These are phyloP conservation scores for Paecilomyces dactylethromorphus DNA, from an alignment of 2,329 filamentous ascomycete genomes.

Conservation along the genomic window DNA sequence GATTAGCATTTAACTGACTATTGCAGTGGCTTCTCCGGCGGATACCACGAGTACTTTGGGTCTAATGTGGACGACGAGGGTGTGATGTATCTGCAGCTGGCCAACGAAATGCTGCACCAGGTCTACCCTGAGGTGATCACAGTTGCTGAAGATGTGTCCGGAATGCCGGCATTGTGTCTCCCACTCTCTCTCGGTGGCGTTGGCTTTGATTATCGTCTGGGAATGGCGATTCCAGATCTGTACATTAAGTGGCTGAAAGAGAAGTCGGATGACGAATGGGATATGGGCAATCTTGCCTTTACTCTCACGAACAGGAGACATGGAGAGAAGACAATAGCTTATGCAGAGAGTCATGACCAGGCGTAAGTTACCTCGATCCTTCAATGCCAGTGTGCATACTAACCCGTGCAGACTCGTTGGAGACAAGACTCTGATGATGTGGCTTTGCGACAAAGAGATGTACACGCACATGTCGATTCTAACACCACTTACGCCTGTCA, in stretches of 20 bases:
- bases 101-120: constrained; percentile 91
- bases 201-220: constrained; percentile 93
- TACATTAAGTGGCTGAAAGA: constrained; percentile 99
- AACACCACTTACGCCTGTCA: constrained; percentile 75
- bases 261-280: constrained; percentile 83
- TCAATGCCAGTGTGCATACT: background rate
- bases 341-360: constrained; percentile 95
- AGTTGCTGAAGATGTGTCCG: constrained; percentile 93
- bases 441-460: constrained; percentile 93
- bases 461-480: constrained; percentile 96
- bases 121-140: constrained; percentile 84
- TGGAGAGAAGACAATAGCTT: constrained; percentile 97
- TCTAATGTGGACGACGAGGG: constrained; percentile 84
- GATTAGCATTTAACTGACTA: background rate
- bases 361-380: constrained; percentile 57
- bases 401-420: constrained; percentile 65
- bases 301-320: constrained; percentile 89
- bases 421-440: constrained; percentile 96
- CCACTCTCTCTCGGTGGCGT: constrained; percentile 80
- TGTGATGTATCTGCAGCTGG: constrained; percentile 89
- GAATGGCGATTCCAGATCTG: constrained; percentile 97
- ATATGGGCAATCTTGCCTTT: constrained; percentile 75
- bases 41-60: constrained; percentile 98
- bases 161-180: constrained; percentile 95
- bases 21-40: constrained; percentile 81